Percentiles rank a stretch among this genome's conserved stretches.
These are phyloP conservation scores for Talaromyces adpressus DNA, from an alignment of 495 filamentous ascomycete species.

Conservation along the genomic window DNA sequence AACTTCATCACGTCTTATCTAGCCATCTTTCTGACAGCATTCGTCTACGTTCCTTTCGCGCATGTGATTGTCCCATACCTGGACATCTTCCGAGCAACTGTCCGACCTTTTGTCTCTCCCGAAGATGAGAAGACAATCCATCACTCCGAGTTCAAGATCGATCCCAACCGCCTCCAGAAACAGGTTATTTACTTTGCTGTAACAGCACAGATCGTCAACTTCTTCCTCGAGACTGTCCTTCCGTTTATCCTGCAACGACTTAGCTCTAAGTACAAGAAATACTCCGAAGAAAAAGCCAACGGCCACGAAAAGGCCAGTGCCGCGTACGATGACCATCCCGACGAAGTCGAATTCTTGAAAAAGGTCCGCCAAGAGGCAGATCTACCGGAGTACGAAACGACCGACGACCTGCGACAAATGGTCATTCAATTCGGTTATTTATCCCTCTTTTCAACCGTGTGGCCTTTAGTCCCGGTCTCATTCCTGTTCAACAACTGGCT, in stretches of 20 bases:
- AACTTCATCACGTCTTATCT: conserved; percentile 98
- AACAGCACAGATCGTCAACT: conserved; percentile 86
- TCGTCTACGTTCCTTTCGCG: conserved; percentile 94
- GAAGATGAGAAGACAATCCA: conserved; percentile 58
- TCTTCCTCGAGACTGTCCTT: conserved; percentile 79
- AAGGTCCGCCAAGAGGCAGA: conserved; percentile 86
- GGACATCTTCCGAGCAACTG: conserved; percentile 74
- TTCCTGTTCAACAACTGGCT: conserved; percentile 97
- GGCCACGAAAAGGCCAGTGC: conserved; percentile 18
- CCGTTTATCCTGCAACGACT: conserved; percentile 74
- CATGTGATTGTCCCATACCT: conserved; percentile 81
- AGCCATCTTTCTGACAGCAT: conserved; percentile 85
- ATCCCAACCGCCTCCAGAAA: conserved; percentile 75
- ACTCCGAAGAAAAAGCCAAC: conserved; percentile 26
- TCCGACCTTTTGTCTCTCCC: conserved; percentile 64
- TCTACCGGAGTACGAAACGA: conserved; percentile 79
- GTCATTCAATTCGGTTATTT: conserved; percentile 91
- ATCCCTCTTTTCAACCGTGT: conserved; percentile 86
- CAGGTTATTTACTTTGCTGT: conserved; percentile 98
- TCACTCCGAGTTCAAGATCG: conserved; percentile 64
- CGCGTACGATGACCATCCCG: conserved; percentile 46
- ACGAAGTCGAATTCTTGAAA: conserved; percentile 69
- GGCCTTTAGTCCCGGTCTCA: conserved; percentile 81
- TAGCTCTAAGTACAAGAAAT: conserved; percentile 65
- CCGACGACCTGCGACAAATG: conserved; percentile 88